Conservation (phyloP, 2,329 filamentous ascomycete genomes). For the Periglandula ipomoeae region DNA sequence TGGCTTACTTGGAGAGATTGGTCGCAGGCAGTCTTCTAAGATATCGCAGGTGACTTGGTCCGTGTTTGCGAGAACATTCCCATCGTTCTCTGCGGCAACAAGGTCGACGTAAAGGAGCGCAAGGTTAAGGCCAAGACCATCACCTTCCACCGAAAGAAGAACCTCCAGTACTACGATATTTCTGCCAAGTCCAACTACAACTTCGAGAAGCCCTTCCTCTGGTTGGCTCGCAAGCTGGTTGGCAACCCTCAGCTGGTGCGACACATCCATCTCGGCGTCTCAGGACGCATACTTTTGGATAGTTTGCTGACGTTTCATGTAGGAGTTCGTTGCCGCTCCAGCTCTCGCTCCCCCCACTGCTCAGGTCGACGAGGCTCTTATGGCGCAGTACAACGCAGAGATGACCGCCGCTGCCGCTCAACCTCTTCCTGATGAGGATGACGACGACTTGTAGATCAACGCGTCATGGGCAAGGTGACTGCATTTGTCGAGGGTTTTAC, state of each 20-base stretch:
- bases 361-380: conserved; percentile 73
- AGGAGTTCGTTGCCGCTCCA: conserved; percentile 95
- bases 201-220: conserved; percentile 99
- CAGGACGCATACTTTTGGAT: too few relatives aligned
- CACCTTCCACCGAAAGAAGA: conserved; percentile 99
- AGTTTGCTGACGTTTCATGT: conserved; percentile 19
- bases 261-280: not conserved
- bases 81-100: conserved; percentile 97
- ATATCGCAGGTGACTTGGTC: conserved; percentile 73
- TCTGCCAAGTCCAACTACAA: conserved; percentile 99
- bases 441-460: conserved; percentile 51
- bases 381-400: conserved; percentile 78
- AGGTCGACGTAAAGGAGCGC: conserved; percentile 99
- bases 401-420: conserved; percentile 71
- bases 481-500: conserved; percentile 14
- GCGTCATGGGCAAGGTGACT: conserved; percentile 10
- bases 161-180: conserved; percentile 99
- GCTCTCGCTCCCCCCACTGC: conserved; percentile 92
- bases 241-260: conserved; percentile 58
- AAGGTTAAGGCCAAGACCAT: conserved; percentile 99
- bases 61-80: conserved; percentile 99
- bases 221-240: conserved; percentile 96
- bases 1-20: not conserved
- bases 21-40: conserved; percentile 11
- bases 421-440: conserved; percentile 91